Conservation (phyloP, 495 filamentous ascomycete species). For the Trichoderma virens region DNA sequence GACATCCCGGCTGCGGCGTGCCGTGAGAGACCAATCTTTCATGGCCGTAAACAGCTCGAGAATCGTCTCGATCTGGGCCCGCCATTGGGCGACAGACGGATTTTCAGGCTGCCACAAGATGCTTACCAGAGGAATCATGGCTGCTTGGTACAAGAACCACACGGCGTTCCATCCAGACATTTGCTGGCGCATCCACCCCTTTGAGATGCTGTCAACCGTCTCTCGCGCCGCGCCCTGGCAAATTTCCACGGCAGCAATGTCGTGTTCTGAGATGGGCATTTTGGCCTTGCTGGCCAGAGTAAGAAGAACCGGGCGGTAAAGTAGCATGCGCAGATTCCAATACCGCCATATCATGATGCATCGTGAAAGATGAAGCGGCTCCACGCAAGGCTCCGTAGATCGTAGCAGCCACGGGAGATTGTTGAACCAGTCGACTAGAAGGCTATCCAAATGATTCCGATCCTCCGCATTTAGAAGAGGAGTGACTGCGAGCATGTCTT, state of each 20-base stretch:
- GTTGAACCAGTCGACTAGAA: constrained; percentile 65
- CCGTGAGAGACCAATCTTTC: constrained; percentile 63
- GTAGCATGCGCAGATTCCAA: constrained; percentile 68
- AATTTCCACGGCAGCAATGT: constrained; percentile 59
- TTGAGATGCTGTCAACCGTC: constrained; percentile 63
- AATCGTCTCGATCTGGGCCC: constrained; percentile 61
- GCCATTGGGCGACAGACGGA: constrained; percentile 45
- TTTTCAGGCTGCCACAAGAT: constrained; percentile 59
- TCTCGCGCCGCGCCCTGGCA: constrained; percentile 62
- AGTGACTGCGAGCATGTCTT: constrained; percentile 64
- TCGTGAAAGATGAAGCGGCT: constrained; percentile 59
- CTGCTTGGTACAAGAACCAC: constrained; percentile 76
- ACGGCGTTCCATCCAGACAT: constrained; percentile 76
- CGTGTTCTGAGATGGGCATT: constrained; percentile 54
- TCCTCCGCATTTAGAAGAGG: constrained; percentile 60
- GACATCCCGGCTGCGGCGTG: constrained; percentile 59
- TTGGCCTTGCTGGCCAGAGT: constrained; percentile 60
- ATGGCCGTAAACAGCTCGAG: constrained; percentile 61
- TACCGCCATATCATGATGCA: constrained; percentile 80
- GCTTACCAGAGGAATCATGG: constrained; percentile 67
- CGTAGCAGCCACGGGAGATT: constrained; percentile 64
- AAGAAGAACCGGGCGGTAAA: constrained; percentile 68
- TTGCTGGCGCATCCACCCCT: constrained; percentile 61
- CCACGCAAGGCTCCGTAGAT: constrained; percentile 60
- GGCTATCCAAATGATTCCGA: constrained; percentile 54